phyloP scores from a whole-genome alignment of 352 stramenopile genomes.

The Salisapilia sapeloensis region DNA sequence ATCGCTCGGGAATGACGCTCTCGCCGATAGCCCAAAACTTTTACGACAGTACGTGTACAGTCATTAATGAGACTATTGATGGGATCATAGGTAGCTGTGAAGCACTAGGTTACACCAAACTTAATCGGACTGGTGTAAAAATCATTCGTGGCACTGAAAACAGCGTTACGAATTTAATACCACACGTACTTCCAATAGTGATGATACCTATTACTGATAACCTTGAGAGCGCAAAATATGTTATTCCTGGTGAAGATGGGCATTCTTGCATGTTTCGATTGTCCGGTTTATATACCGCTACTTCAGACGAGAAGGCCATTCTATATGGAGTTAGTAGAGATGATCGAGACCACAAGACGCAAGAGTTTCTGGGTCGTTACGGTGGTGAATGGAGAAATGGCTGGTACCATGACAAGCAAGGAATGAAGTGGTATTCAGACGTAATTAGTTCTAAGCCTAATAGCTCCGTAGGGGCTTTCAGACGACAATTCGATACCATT shows the following conservation, averaged over 20 bases:
- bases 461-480: conserved; percentile 1
- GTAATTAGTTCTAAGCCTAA: conserved; percentile 4
- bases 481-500: conserved; percentile 8
- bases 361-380: conserved; percentile 4
- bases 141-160: too few relatives aligned
- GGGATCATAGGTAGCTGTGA: too few relatives aligned
- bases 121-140: too few relatives aligned
- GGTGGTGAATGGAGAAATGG: conserved; percentile 14
- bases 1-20: too few relatives aligned
- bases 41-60: too few relatives aligned
- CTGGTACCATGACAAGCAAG: conserved; percentile 8
- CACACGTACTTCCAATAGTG: conserved; percentile 7
- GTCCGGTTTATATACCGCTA: conserved; percentile 1
- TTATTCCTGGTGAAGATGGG: conserved; percentile 2
- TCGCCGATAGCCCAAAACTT: too few relatives aligned
- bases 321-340: conserved; percentile 3
- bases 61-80: too few relatives aligned
- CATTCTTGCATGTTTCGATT: conserved; percentile 6
- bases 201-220: conserved; percentile 10
- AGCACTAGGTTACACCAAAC: too few relatives aligned
- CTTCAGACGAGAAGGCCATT: background rate
- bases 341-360: conserved; percentile 6
- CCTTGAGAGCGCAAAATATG: background rate
- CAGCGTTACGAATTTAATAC: too few relatives aligned
- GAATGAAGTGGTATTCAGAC: conserved; percentile 6